These are phyloP conservation scores for Ceratocystis variospora DNA, from an alignment of 2,329 filamentous ascomycete species.

Conservation along the genomic window DNA sequence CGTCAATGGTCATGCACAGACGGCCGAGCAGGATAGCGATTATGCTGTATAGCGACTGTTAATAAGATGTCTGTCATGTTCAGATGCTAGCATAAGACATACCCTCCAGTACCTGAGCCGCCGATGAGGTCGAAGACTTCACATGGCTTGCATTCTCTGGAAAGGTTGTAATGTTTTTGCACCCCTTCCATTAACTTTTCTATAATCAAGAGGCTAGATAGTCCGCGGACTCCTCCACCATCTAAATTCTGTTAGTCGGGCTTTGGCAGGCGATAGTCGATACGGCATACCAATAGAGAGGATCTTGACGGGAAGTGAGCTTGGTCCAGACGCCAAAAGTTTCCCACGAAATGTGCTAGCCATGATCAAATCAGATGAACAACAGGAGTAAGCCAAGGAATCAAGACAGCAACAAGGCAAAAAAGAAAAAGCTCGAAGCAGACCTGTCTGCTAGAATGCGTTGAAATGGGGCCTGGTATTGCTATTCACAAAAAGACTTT, in stretches of 20 bases:
- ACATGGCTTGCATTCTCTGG: constrained; percentile 22
- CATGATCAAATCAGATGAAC: too few species aligned
- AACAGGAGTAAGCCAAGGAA: too few species aligned
- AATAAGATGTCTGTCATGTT: too few species aligned
- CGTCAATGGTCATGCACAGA: not conserved
- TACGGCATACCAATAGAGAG: too few species aligned
- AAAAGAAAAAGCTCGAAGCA: too few species aligned
- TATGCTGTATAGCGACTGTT: not conserved
- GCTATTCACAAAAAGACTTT: too few species aligned
- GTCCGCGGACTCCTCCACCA: constrained; percentile 23
- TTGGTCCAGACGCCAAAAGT: too few species aligned
- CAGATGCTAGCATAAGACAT: not conserved
- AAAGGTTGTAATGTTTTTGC: constrained; percentile 11
- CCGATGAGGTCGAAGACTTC: constrained; percentile 25
- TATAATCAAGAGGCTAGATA: constrained; percentile 24
- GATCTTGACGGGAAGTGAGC: too few species aligned
- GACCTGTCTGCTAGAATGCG: too few species aligned
- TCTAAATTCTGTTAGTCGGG: constrained; percentile 12
- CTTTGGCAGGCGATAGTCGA: too few species aligned
- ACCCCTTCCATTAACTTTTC: constrained; percentile 23
- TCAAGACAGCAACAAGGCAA: too few species aligned
- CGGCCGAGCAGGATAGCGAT: not conserved
- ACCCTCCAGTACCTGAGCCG: constrained; percentile 26
- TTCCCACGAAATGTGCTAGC: rapidly evolving
- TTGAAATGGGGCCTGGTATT: too few species aligned